phyloP scores from a whole-genome alignment of 331 rosid genomes.

The Acacia pycnantha region DNA sequence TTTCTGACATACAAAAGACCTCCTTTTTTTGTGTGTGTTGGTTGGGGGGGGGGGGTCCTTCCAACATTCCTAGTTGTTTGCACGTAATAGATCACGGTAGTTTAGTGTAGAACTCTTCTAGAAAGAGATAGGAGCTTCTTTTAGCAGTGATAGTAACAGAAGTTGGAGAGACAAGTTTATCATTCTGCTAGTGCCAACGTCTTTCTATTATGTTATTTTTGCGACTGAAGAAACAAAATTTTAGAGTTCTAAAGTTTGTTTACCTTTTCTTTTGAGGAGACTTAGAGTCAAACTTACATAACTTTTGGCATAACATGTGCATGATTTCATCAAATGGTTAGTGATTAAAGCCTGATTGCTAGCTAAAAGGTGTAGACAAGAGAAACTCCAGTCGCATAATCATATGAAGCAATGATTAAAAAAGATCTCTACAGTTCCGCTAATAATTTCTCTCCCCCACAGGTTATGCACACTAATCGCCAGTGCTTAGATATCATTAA shows the following conservation, averaged over 20 bases:
- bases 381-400: not conserved
- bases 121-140: slow-evolving; percentile 10
- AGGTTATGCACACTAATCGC: not conserved
- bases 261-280: not conserved
- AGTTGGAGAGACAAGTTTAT: slow-evolving; percentile 13
- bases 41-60: no score
- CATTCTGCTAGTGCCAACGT: slow-evolving; percentile 10
- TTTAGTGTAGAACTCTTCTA: not conserved
- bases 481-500: not conserved
- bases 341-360: slow-evolving; percentile 16
- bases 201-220: not conserved
- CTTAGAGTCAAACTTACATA: not conserved
- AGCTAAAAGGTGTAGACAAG: not conserved
- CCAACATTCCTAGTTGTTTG: not conserved
- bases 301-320: not conserved
- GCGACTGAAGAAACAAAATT: not conserved
- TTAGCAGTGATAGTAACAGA: slow-evolving; percentile 8
- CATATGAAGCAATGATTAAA: not conserved
- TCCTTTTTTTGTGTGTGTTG: no score
- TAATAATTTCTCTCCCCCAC: not conserved
- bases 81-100: slow-evolving; percentile 32
- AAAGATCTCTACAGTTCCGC: not conserved
- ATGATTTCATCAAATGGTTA: not conserved
- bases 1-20: not conserved
- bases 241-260: not conserved